Evolutionary conservation across 164 flowering plant species (phyloP).

Genomic region (Umbellularia californica): DNA sequence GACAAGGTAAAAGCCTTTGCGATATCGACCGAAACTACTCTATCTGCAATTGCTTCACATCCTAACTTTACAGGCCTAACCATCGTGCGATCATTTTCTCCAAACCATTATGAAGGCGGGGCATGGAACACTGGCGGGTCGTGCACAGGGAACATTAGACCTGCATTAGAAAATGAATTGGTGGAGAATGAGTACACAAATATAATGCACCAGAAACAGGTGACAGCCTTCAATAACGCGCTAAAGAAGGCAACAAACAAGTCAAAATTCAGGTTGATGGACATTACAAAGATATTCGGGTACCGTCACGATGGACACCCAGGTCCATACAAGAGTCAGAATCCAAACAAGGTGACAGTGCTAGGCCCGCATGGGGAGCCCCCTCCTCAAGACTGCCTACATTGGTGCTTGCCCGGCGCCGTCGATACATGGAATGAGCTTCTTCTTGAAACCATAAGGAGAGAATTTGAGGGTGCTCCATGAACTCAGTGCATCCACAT

Average conservation of each 20-base stretch:
- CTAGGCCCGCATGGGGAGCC: constrained; percentile 82
- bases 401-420: constrained; percentile 99
- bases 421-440: constrained; percentile 96
- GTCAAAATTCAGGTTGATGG: constrained; percentile 72
- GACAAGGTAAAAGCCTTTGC: constrained; percentile 76
- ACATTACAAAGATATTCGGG: constrained; percentile 66
- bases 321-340: constrained; percentile 79
- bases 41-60: constrained; percentile 54
- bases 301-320: constrained; percentile 96
- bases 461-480: constrained; percentile 38
- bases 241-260: constrained; percentile 44
- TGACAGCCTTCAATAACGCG: constrained; percentile 59
- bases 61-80: constrained; percentile 78
- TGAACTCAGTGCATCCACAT: too few relatives aligned
- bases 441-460: constrained; percentile 64
- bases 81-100: constrained; percentile 79
- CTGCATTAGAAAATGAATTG: constrained; percentile 43
- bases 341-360: constrained; percentile 80
- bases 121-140: constrained; percentile 98
- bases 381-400: constrained; percentile 96
- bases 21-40: constrained; percentile 70
- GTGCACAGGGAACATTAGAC: constrained; percentile 80
- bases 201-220: constrained; percentile 77
- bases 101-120: constrained; percentile 94
- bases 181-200: constrained; percentile 69